A percentile compares a stretch with the other conserved stretches of the same genome.
phyloP scores from a whole-genome alignment of 78 protist genomes.

The Protostelium mycophagum region DNA sequence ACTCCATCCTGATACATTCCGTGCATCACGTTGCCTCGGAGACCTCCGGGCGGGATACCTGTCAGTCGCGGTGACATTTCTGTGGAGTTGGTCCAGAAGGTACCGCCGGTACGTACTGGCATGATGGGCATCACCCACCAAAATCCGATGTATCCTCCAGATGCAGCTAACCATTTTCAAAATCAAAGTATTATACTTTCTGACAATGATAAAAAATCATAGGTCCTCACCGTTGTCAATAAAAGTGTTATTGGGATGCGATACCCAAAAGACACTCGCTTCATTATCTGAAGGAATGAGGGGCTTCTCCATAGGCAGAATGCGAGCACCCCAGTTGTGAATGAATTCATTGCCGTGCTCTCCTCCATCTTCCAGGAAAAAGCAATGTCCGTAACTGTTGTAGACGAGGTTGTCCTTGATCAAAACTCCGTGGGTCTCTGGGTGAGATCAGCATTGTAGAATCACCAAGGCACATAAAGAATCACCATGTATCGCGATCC shows the following conservation, averaged over 20 bases:
- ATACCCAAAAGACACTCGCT: not conserved
- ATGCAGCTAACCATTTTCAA: not conserved
- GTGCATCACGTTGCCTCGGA: not conserved
- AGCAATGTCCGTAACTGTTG: conserved; percentile 38
- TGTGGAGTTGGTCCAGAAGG: not conserved
- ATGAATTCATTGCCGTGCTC: not conserved
- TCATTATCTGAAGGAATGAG: not conserved
- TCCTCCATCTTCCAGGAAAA: conserved; percentile 27
- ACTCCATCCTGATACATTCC: not conserved
- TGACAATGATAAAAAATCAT: no score
- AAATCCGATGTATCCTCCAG: not conserved
- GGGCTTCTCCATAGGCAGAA: not conserved
- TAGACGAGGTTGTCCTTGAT: conserved; percentile 11
- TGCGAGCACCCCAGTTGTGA: not conserved
- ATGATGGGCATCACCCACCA: not conserved
- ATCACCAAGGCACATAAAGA: no score
- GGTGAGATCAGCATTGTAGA: no score
- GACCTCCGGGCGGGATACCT: not conserved
- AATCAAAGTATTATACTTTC: not conserved
- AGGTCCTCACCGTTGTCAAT: not conserved
- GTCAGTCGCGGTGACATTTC: not conserved
- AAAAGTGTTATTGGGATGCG: not conserved
- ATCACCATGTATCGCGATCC: no score
- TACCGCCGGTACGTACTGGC: not conserved
- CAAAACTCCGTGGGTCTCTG: conserved; percentile 1